Base-by-base conservation (phyloP, 2,329 filamentous ascomycete genomes). In the Colletotrichum sp. region DNA sequence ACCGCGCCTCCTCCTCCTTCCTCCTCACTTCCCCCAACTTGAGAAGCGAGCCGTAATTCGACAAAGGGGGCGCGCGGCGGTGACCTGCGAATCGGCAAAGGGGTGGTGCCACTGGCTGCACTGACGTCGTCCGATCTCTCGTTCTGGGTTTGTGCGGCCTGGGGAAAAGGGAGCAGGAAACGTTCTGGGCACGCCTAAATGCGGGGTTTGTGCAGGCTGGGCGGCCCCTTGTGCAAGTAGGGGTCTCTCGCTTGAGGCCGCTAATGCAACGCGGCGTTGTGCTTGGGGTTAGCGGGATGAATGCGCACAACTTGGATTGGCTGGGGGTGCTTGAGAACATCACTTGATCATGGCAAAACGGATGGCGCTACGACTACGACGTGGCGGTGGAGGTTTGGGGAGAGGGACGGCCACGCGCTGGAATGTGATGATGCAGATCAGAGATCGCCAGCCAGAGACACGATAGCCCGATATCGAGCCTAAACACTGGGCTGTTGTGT, bases 131-230 rank as follows among this genome's bases (percentile, higher is more conserved):
- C 70, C 52, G 64, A 34, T 72, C n/a, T 75, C 61, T 60, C 15
- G n/a, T 27, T 67, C 43, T 66, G 43, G 43, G 58, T 39, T 30
- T 28, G 25, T 22, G 30, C 55, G 43, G 32, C n/a, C 60, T 36
- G 55, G 71, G 32, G 43, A 10, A 22, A 52, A 71, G 52, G n/a
- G 64, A 52, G 48, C 43, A 60, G 43, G 43, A 52, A 52, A 52
- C 61, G 74, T 64, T 70, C 74, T 75, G 64, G 74, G 68, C 70
- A 34, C 43, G 70, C 62, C 70, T 22, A 68, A 75, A 69, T 68
- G 74, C 74, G 74, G 74, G 74, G 73, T n/a, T 60, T 30, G 32
- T 68, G 73, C 73, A 75, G 39, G 27, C 43, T 18, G 34, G 43
- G 55, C 39, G n/a, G 15, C 70, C 64, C 43, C 58, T 65, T 25